Evolutionary conservation across 2,329 filamentous ascomycete genomes (phyloP).

Genomic region (Penicillium frequentans): DNA sequence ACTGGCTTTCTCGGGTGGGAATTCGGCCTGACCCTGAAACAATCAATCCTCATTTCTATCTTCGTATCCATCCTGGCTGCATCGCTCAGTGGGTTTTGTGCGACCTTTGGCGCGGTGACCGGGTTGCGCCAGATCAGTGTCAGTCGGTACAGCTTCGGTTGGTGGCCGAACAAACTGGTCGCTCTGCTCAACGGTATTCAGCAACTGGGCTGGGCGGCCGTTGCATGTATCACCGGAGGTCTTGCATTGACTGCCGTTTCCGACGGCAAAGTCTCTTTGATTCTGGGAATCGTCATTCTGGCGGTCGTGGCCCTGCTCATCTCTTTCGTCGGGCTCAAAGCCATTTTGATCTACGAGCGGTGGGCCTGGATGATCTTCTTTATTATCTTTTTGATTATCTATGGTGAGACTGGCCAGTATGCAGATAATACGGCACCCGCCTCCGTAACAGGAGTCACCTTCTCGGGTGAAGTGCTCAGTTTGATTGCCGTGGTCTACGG

Average conservation of each 20-base stretch:
- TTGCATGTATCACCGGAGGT: slow-evolving; percentile 34
- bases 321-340: slow-evolving; percentile 29
- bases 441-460: slow-evolving; percentile 29
- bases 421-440: slow-evolving; percentile 43
- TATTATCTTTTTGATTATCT: slow-evolving; percentile 49
- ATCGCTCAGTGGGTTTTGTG: slow-evolving; percentile 45
- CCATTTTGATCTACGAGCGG: slow-evolving; percentile 31
- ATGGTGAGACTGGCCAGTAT: slow-evolving; percentile 46
- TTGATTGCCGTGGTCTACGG: slow-evolving; percentile 45
- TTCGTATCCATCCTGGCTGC: slow-evolving; percentile 45
- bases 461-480: slow-evolving; percentile 29
- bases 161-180: slow-evolving; percentile 53
- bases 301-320: slow-evolving; percentile 27
- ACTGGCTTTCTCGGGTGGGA: slow-evolving; percentile 54
- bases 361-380: slow-evolving; percentile 35
- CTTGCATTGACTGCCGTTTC: slow-evolving; percentile 34
- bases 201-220: slow-evolving; percentile 31
- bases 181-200: slow-evolving; percentile 43
- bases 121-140: slow-evolving; percentile 55
- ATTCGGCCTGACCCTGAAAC: slow-evolving; percentile 48
- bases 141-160: slow-evolving; percentile 52
- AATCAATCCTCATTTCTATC: slow-evolving; percentile 48
- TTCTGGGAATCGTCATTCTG: slow-evolving; percentile 31
- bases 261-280: slow-evolving; percentile 30
- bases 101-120: slow-evolving; percentile 52